Evolutionary conservation across 2,329 filamentous ascomycete species (phyloP), one percentile per base, ranked within the genome.

Genomic region (Diaporthe helianthi): DNA sequence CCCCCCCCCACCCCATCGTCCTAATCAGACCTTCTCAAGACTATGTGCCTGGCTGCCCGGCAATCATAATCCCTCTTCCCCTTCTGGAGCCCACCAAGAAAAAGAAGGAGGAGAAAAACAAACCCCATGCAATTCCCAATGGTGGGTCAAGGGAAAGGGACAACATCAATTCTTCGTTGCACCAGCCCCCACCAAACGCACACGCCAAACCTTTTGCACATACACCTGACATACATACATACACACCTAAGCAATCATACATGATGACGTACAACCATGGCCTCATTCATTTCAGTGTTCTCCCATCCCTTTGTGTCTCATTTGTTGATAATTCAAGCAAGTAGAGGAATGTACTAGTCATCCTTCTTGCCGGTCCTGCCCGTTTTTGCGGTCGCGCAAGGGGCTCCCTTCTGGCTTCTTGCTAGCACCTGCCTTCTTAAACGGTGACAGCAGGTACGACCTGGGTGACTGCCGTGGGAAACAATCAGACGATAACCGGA

Each of bases 381-480:
- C 60, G 69, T 75, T 72, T 71, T 75, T 69, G 36, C 61, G 31
- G 58, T 69, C 52, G 24, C 67, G 67, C 55, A 71, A n/a, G 38
- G 64, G 67, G 38, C 65, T 70, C 49, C 49, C 68, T 36, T 54
- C 68, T n/a, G 64, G 54, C 60, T 36, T 60, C 47, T 41, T 36
- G 60, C 51, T 36, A 31, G 46, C 61, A 47, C 36, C 36, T 17
- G 36, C 36, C 36, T 68, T 73, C 53, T 71, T 72, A 69, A 73
- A 75, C 24, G 73, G 65, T n/a, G 71, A 72, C 17, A 77, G 73
- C 68, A 78, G 68, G 19, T 76, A 72, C 46, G 75, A 76, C 44
- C 73, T 73, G 8, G 77, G 76, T 10, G 73, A 72, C 44, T 74
- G 74, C 38, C 68, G 68, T 7, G 71, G 71, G 46, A 74, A 69